Evolutionary conservation across 192 early-diverging fungal species (phyloP).

Genomic region (Oehlia diaphana): DNA sequence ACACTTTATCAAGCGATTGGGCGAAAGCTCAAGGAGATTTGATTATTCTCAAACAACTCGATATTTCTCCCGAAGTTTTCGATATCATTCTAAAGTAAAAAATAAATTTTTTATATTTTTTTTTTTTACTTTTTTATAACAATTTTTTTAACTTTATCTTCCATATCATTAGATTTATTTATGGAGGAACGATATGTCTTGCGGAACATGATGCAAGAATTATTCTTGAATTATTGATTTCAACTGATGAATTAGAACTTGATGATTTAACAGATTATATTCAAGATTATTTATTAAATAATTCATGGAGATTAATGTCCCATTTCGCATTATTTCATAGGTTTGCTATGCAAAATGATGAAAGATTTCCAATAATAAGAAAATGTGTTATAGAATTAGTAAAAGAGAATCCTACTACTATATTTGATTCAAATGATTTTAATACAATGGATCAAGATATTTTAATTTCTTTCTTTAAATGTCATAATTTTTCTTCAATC

Average conservation of each 20-base stretch:
- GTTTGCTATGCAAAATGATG: neutral
- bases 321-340: neutral
- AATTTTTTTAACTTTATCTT: neutral
- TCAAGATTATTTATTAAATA: conserved; percentile 15
- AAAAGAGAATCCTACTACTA: neutral
- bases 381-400: neutral
- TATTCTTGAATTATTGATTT: conserved; percentile 1
- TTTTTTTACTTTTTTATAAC: neutral
- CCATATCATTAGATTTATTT: neutral
- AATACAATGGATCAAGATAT: neutral
- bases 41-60: neutral
- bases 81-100: conserved; percentile 2
- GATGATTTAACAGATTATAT: conserved; percentile 6
- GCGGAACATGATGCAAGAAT: neutral
- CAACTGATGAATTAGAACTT: conserved; percentile 1
- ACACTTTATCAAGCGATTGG: neutral
- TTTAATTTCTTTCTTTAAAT: neutral
- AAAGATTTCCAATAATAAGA: neutral
- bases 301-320: neutral
- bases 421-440: conserved; percentile 15
- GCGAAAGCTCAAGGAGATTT: neutral
- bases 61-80: neutral
- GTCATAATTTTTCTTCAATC: neutral
- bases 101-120: no score
- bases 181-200: neutral